A percentile compares a stretch with the other conserved stretches of the same genome.
phyloP scores from a whole-genome alignment of 2,329 filamentous ascomycete genomes.

The Cyclaneusma minus region DNA sequence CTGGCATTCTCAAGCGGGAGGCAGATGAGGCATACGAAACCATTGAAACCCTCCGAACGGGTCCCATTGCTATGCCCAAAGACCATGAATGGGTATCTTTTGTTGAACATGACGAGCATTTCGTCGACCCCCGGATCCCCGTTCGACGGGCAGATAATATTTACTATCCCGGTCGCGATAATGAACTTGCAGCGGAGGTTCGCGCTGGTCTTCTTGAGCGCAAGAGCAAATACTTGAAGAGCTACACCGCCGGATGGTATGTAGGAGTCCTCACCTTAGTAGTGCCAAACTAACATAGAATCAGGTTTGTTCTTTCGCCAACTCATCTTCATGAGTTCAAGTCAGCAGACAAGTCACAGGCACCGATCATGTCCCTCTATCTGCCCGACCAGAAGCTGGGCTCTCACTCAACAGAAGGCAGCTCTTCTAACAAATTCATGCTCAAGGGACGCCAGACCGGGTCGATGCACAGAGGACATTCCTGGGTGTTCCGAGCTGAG shows the following conservation, averaged over 20 bases:
- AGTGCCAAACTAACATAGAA: constrained; percentile 10
- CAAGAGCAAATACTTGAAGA: constrained; percentile 98
- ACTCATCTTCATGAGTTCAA: constrained; percentile 99
- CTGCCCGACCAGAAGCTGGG: constrained; percentile 91
- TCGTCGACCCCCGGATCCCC: constrained; percentile 72
- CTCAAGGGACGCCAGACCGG: constrained; percentile 93
- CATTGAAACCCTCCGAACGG: constrained; percentile 66
- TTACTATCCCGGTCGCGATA: constrained; percentile 81
- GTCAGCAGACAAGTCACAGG: constrained; percentile 83
- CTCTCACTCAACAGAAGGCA: constrained; percentile 68
- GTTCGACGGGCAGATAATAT: constrained; percentile 69
- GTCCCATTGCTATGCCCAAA: constrained; percentile 84
- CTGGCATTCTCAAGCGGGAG: constrained; percentile 81
- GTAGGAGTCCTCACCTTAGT: constrained; percentile 17
- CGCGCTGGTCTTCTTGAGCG: constrained; percentile 83
- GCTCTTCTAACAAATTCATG: constrained; percentile 92
- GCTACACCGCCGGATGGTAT: constrained; percentile 88
- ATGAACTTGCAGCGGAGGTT: constrained; percentile 65
- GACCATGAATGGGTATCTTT: constrained; percentile 85
- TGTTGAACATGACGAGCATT: constrained; percentile 65
- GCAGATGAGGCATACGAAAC: constrained; percentile 66
- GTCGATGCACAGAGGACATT: constrained; percentile 70
- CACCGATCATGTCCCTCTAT: constrained; percentile 91
- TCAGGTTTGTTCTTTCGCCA: constrained; percentile 85
- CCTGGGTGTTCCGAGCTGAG: constrained; percentile 57